These are phyloP conservation scores for Microbotryomycetes sp. DNA, from an alignment of 1,284 basidiomycete species.

Conservation along the genomic window DNA sequence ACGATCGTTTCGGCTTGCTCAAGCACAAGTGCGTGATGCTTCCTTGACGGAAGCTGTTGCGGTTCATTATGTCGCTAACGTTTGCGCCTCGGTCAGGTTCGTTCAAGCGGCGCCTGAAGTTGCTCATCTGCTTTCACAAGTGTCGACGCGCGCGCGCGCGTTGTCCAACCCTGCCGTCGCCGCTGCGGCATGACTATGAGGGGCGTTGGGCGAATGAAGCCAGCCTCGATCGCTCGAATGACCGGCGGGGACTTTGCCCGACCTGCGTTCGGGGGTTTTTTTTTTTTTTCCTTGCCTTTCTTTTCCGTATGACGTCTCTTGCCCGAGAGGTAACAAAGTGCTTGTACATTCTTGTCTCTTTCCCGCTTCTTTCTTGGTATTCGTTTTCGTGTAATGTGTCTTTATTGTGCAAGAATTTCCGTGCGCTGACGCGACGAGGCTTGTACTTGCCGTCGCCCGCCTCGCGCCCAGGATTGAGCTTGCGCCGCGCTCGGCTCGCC, in stretches of 20 bases:
- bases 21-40: not conserved
- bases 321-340: too few species aligned
- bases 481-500: too few species aligned
- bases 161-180: not conserved
- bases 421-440: not conserved
- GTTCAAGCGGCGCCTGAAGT: not conserved
- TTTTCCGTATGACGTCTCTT: not conserved
- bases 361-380: not conserved
- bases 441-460: too few species aligned
- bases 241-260: not conserved
- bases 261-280: not conserved
- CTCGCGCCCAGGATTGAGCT: too few species aligned
- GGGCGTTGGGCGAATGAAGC: too few species aligned
- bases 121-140: not conserved
- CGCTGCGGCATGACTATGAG: not conserved
- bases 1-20: conserved; percentile 48
- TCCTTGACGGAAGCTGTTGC: not conserved
- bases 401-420: too few species aligned
- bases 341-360: not conserved
- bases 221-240: not conserved
- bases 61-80: not conserved
- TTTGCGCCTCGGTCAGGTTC: not conserved
- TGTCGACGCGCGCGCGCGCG: not conserved
- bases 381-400: not conserved
- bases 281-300: not conserved